Percentiles rank a stretch among this genome's conserved stretches.
Conservation (phyloP, 345 rosid species). For the Sonneratia caseolaris region DNA sequence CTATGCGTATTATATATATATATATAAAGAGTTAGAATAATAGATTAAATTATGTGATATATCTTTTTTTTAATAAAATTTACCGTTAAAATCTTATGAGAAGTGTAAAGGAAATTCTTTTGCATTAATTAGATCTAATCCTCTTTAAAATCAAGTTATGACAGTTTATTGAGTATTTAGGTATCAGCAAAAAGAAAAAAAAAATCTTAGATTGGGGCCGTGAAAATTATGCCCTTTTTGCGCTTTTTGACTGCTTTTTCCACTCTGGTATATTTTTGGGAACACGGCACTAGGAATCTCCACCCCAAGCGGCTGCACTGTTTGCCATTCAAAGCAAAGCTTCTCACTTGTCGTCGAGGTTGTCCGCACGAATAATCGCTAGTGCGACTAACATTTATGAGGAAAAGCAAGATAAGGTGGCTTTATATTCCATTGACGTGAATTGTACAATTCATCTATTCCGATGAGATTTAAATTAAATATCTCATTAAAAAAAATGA, state of each 20-base stretch:
- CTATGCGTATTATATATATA: no score
- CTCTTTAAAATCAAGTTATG: no score
- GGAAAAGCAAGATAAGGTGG: neutral
- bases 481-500: no score
- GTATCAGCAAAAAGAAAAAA: neutral
- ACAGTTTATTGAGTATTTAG: neutral
- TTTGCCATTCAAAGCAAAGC: constrained; percentile 16
- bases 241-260: constrained; percentile 21
- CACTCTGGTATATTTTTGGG: constrained; percentile 11
- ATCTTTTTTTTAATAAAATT: no score
- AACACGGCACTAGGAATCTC: neutral
- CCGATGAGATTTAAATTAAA: neutral
- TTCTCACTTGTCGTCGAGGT: neutral
- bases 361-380: no score
- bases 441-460: no score
- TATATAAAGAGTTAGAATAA: no score
- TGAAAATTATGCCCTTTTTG: constrained; percentile 19
- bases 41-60: no score
- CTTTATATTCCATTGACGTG: neutral
- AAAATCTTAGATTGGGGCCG: constrained; percentile 8
- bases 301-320: constrained; percentile 5
- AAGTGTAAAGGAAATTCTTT: no score
- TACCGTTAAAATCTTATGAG: no score
- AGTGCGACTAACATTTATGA: neutral
- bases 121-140: no score